A percentile compares a stretch with the other conserved stretches of the same genome.
phyloP scores from a whole-genome alignment of 306 rosid species.

The Casuarina glauca region DNA sequence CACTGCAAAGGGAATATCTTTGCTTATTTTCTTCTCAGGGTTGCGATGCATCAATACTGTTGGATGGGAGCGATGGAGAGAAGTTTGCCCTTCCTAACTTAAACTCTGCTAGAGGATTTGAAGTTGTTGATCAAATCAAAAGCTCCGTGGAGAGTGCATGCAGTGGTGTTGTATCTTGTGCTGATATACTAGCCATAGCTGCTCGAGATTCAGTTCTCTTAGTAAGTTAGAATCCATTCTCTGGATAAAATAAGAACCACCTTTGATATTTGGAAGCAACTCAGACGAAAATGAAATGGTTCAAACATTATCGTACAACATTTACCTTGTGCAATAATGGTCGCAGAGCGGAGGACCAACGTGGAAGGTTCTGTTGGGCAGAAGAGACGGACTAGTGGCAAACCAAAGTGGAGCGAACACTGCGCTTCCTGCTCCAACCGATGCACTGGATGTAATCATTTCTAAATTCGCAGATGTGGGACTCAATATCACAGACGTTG shows the following conservation, averaged over 20 bases:
- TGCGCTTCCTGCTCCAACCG: slow-evolving; percentile 64
- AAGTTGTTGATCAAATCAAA: slow-evolving; percentile 76
- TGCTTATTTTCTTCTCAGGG: slow-evolving; percentile 43
- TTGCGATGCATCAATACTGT: slow-evolving; percentile 77
- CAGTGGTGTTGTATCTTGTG: slow-evolving; percentile 77
- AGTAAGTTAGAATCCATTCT: slow-evolving; percentile 32
- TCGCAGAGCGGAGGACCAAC: slow-evolving; percentile 77
- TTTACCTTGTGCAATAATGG: not conserved
- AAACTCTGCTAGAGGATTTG: slow-evolving; percentile 79
- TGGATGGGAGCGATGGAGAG: slow-evolving; percentile 67
- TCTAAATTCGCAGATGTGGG: slow-evolving; percentile 55
- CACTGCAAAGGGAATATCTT: not conserved
- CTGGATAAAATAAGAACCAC: no score
- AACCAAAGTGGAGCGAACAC: slow-evolving; percentile 52
- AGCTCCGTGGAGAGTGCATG: slow-evolving; percentile 74
- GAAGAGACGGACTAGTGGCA: slow-evolving; percentile 74
- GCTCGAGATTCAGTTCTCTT: slow-evolving; percentile 82
- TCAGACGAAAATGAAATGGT: not conserved
- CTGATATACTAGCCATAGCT: slow-evolving; percentile 77
- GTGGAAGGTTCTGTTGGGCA: slow-evolving; percentile 67
- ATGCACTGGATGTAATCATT: slow-evolving; percentile 35
- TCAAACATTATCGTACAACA: not conserved
- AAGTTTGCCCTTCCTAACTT: slow-evolving; percentile 59
- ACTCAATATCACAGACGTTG: slow-evolving; percentile 65
- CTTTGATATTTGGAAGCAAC: not conserved